A percentile compares a stretch with the other conserved stretches of the same genome.
phyloP scores from a whole-genome alignment of 108 stramenopile genomes.

The Nitzschia inconspicua region DNA sequence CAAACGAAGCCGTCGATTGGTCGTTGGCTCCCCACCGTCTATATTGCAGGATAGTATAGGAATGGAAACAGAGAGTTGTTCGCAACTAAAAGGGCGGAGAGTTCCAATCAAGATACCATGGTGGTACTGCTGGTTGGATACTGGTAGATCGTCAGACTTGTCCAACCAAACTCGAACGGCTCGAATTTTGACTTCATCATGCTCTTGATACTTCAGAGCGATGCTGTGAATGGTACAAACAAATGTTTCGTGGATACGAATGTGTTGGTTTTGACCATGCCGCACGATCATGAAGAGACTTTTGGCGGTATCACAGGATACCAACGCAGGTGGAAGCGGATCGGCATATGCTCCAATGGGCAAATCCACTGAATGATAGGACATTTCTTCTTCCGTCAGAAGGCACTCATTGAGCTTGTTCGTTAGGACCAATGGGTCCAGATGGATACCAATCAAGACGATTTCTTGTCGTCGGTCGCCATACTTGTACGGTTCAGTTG shows the following conservation, averaged over 20 bases:
- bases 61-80: constrained; percentile 6
- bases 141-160: neutral
- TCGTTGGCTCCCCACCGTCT: neutral
- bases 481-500: constrained; percentile 21
- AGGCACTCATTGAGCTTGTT: constrained; percentile 37
- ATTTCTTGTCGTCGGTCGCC: constrained; percentile 74
- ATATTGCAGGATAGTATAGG: constrained; percentile 1
- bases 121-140: neutral
- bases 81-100: neutral
- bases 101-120: constrained; percentile 1
- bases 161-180: constrained; percentile 16
- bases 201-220: neutral
- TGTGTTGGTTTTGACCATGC: constrained; percentile 14
- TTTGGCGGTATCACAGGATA: constrained; percentile 1
- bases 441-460: constrained; percentile 59
- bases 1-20: constrained; percentile 2
- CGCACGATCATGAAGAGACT: constrained; percentile 9
- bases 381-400: constrained; percentile 48
- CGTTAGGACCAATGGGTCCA: constrained; percentile 34
- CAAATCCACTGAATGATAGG: neutral
- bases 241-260: constrained; percentile 5
- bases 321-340: constrained; percentile 9
- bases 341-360: constrained; percentile 7
- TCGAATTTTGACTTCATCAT: neutral
- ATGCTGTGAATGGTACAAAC: neutral